Base-by-base conservation (phyloP, 2,329 filamentous ascomycete genomes). In the Penicillium sp. region DNA sequence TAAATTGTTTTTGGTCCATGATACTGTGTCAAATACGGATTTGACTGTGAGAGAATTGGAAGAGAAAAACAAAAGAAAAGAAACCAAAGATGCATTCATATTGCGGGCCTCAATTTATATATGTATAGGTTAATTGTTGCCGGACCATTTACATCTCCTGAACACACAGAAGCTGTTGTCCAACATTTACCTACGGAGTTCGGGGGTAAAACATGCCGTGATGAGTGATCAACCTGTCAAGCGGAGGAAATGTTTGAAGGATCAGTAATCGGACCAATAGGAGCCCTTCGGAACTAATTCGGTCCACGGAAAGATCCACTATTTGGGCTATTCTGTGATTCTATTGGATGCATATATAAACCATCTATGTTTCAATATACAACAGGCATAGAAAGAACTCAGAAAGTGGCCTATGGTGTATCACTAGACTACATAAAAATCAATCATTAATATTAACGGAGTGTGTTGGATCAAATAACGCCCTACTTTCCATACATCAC, bases 1-100 rank as follows among this genome's bases (percentile, higher is more conserved):
- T 60, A 35, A 62, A 63, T 3, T 49, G 34, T 5, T 53, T 54
- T 25, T 37, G 7, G 3, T 47, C 25, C 56, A 60, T 60, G 18
- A 12, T 38, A 9, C 47, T 7, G 15, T 40, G 18, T 7, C 4
- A 4, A 10, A 39, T 21, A 6, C 1, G 2, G 18, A 32, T 31
- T 38, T 25, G 13, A 29, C 9, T 1, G 3, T n/a, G 6, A 15
- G 23, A 29, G 34, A n/a, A 34, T 39, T 45, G 10, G 25, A 23
- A 23, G 18, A 21, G 18, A 21, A 21, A 21, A 21, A 21, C 18
- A 27, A 8, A 9, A 8, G 2, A 27, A 8, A 27, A 31, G 39
- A 15, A 23, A 35, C 10, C 5, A 6, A 10, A 32, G 18, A 25
- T 25, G 15, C 21, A n/a, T n/a, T n/a, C 5, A 12, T 23, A 18